phyloP scores from a whole-genome alignment of 345 rosid species.

The Lepidium africanum region DNA sequence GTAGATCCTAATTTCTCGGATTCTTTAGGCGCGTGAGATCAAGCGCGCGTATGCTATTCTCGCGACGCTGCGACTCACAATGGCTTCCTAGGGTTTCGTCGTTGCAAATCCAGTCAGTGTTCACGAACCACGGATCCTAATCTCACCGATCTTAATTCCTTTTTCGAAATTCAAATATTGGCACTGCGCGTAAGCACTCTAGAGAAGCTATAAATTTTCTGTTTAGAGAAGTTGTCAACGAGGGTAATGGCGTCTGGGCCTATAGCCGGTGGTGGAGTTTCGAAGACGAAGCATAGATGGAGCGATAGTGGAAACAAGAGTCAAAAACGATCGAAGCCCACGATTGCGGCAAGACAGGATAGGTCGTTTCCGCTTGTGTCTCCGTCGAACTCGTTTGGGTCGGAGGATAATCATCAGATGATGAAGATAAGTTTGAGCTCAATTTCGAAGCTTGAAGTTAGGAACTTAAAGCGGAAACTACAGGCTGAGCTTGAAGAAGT shows the following conservation, averaged over 20 bases:
- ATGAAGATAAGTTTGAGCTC: constrained; percentile 27
- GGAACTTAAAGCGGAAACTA: constrained; percentile 26
- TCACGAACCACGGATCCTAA: constrained; percentile 4
- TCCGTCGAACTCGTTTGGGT: constrained; percentile 16
- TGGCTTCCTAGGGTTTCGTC: constrained; percentile 30
- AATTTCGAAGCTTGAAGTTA: constrained; percentile 26
- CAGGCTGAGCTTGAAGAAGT: constrained; percentile 22
- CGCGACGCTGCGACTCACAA: constrained; percentile 14
- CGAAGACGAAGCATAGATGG: constrained; percentile 27
- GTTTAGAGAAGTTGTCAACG: neutral
- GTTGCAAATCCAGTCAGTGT: constrained; percentile 10
- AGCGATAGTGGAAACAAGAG: constrained; percentile 14
- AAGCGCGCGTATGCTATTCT: constrained; percentile 16
- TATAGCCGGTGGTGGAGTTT: constrained; percentile 14
- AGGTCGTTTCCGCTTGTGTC: constrained; percentile 13
- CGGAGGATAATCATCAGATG: constrained; percentile 16
- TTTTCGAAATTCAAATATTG: neutral
- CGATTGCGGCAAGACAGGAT: constrained; percentile 1
- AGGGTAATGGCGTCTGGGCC: constrained; percentile 28
- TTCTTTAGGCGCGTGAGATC: constrained; percentile 1
- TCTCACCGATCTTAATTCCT: constrained; percentile 15
- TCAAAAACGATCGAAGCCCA: constrained; percentile 12
- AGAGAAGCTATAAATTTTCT: neutral
- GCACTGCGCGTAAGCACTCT: neutral
- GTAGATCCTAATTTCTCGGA: constrained; percentile 19